phyloP scores from a whole-genome alignment of 495 filamentous ascomycete genomes.

The Pyronema omphalodes region DNA sequence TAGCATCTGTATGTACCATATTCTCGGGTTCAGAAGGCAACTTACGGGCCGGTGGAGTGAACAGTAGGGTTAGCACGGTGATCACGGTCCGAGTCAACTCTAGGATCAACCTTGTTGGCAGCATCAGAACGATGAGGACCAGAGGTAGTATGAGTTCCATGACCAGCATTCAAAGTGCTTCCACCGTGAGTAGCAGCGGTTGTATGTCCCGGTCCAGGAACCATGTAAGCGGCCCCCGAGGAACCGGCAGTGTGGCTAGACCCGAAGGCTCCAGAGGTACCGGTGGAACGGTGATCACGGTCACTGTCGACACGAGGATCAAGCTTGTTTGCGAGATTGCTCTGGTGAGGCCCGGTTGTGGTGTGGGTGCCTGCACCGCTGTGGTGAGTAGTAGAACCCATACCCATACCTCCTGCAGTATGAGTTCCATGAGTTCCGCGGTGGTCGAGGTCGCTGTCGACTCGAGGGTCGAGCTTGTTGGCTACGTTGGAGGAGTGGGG shows the following conservation, averaged over 20 bases:
- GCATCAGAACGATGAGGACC: slow-evolving; percentile 24
- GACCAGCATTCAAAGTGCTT: slow-evolving; percentile 11
- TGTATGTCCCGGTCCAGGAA: slow-evolving; percentile 11
- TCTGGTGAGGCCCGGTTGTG: slow-evolving; percentile 23
- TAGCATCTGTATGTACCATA: not conserved
- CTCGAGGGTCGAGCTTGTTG: slow-evolving; percentile 25
- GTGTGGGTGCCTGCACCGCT: slow-evolving; percentile 8
- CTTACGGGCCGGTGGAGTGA: slow-evolving; percentile 6
- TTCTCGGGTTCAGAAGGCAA: not conserved
- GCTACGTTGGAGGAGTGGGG: slow-evolving; percentile 34
- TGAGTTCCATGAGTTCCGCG: slow-evolving; percentile 3
- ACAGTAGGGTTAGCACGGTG: slow-evolving; percentile 18
- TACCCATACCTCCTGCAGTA: slow-evolving; percentile 3
- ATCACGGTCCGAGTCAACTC: slow-evolving; percentile 13
- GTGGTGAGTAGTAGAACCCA: slow-evolving; percentile 6
- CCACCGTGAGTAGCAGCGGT: slow-evolving; percentile 6
- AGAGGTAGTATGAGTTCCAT: slow-evolving; percentile 5
- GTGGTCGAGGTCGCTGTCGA: slow-evolving; percentile 31
- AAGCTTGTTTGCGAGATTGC: slow-evolving; percentile 24
- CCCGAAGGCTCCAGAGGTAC: slow-evolving; percentile 3
- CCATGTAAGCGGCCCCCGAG: slow-evolving; percentile 15
- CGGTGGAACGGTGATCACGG: slow-evolving; percentile 22
- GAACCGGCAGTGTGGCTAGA: slow-evolving; percentile 27
- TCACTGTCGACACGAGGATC: slow-evolving; percentile 24
- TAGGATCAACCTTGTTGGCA: slow-evolving; percentile 27